phyloP scores from a whole-genome alignment of 441 rosid genomes.

The Raphanus hybrid region DNA sequence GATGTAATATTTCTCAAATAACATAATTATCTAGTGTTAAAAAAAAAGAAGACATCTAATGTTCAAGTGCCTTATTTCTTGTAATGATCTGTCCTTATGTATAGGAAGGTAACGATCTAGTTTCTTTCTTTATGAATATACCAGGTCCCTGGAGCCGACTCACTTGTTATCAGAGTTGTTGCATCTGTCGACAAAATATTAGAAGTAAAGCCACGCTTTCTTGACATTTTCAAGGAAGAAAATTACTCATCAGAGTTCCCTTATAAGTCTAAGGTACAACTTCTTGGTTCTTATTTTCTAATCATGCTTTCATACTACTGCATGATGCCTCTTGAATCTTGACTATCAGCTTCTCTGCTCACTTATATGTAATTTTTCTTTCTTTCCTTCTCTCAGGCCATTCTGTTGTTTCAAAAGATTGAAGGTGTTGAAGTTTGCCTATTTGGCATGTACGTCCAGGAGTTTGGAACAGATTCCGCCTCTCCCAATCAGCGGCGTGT shows the following conservation, averaged over 20 bases:
- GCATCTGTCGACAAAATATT: constrained; percentile 97
- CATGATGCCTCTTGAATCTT: constrained; percentile 11
- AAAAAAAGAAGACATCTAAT: too few species aligned
- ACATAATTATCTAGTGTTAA: neutral
- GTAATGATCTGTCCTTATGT: constrained; percentile 2
- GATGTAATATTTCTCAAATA: too few species aligned
- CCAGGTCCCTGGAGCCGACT: constrained; percentile 94
- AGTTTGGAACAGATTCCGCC: constrained; percentile 91
- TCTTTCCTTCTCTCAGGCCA: constrained; percentile 62
- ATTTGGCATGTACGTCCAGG: constrained; percentile 99
- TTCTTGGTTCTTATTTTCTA: constrained; percentile 22
- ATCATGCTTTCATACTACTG: constrained; percentile 3
- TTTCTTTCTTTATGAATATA: constrained; percentile 37
- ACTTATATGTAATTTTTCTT: neutral
- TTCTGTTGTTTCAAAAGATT: constrained; percentile 96
- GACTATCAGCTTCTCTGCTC: constrained; percentile 17
- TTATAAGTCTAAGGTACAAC: constrained; percentile 91
- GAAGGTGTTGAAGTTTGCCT: constrained; percentile 99
- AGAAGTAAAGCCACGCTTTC: constrained; percentile 95
- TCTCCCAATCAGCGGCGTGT: constrained; percentile 94
- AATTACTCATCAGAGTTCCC: constrained; percentile 92
- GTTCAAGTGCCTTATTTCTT: neutral
- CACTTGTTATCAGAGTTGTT: constrained; percentile 94
- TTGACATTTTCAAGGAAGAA: constrained; percentile 91
- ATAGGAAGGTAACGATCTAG: constrained; percentile 13